These are phyloP conservation scores for Chlamydomonas incerta DNA, from an alignment of 139 green algal species.

Conservation along the genomic window DNA sequence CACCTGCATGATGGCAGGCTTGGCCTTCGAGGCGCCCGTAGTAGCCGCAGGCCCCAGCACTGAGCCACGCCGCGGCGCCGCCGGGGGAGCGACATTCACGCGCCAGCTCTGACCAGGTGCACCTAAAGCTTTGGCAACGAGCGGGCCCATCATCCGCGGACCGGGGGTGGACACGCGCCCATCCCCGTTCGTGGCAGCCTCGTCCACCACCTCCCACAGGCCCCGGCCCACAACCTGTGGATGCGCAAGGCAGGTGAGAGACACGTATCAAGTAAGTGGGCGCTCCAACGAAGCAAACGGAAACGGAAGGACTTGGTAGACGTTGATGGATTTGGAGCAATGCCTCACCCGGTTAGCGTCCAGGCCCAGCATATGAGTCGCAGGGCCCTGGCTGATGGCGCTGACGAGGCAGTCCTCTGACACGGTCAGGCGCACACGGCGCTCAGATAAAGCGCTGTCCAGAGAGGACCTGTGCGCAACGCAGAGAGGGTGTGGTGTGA, in stretches of 20 bases:
- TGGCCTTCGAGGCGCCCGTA: not conserved
- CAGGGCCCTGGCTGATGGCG: not conserved
- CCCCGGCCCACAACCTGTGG: not conserved
- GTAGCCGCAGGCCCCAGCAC: not conserved
- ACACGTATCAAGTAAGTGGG: too few relatives aligned
- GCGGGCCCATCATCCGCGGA: too few relatives aligned
- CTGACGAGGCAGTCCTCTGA: not conserved
- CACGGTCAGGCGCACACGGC: constrained; percentile 8
- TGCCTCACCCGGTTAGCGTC: not conserved
- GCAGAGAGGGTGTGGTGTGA: not conserved
- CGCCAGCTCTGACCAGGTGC: not conserved
- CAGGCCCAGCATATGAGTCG: not conserved
- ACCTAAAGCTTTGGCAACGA: too few relatives aligned
- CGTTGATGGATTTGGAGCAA: too few relatives aligned
- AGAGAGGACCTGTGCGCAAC: constrained; percentile 13
- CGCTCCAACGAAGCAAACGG: too few relatives aligned
- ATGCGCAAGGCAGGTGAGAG: not conserved
- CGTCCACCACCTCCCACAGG: constrained; percentile 19
- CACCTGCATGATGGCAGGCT: constrained; percentile 24
- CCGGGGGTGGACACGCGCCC: too few relatives aligned
- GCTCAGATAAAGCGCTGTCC: constrained; percentile 1
- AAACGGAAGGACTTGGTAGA: too few relatives aligned
- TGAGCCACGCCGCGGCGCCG: not conserved
- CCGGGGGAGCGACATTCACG: not conserved
- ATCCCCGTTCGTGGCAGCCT: not conserved